Percentiles rank a stretch among this genome's conserved stretches.
Conservation (phyloP, 208 protist genomes). For the Wallacemonas rigidus region DNA sequence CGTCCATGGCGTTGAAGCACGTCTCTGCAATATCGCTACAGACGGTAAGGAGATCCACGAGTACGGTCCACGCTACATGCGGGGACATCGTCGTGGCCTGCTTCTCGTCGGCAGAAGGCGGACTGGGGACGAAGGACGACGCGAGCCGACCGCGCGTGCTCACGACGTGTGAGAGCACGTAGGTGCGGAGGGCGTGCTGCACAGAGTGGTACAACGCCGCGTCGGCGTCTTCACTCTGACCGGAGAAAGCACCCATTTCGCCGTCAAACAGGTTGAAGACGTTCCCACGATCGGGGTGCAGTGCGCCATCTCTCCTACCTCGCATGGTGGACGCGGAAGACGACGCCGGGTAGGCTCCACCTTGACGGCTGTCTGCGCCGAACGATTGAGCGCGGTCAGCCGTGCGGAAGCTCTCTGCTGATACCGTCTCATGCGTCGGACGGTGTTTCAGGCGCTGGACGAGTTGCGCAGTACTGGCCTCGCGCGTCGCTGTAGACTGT, state of each 20-base stretch:
- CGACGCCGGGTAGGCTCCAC: not conserved
- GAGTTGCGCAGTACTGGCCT: not conserved
- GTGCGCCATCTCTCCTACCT: not conserved
- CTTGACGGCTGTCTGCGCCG: too few relatives aligned
- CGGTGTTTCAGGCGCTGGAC: slow-evolving; percentile 17
- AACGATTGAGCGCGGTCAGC: too few relatives aligned
- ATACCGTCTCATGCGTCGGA: slow-evolving; percentile 47
- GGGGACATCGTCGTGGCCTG: slow-evolving; percentile 35
- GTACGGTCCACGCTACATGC: slow-evolving; percentile 59
- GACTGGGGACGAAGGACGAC: not conserved
- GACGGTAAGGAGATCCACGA: slow-evolving; percentile 64
- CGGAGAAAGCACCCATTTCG: slow-evolving; percentile 52
- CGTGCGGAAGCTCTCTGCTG: slow-evolving; percentile 43
- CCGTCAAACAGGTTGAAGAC: slow-evolving; percentile 39
- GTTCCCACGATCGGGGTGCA: not conserved
- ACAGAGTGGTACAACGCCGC: slow-evolving; percentile 54
- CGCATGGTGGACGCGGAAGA: not conserved
- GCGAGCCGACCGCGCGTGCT: slow-evolving; percentile 13
- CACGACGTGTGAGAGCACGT: slow-evolving; percentile 64
- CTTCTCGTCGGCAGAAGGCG: not conserved
- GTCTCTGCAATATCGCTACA: slow-evolving; percentile 57
- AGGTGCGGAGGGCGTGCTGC: slow-evolving; percentile 57
- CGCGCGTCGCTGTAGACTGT: not conserved
- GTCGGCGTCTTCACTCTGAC: slow-evolving; percentile 27
- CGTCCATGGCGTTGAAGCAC: slow-evolving; percentile 24